phyloP scores from a whole-genome alignment of 306 rosid genomes.

The Sicyos edulis region DNA sequence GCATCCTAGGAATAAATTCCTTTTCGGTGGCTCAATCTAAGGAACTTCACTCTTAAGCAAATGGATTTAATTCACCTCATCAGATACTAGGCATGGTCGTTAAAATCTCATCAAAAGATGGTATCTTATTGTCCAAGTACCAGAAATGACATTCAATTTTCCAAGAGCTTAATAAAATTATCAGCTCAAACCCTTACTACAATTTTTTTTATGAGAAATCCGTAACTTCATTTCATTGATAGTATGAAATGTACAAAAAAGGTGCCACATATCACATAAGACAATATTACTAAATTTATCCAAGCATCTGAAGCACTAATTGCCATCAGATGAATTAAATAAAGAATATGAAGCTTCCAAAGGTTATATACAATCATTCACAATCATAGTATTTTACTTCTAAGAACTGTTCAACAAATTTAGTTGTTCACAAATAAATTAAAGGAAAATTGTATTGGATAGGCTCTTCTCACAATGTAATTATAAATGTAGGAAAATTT shows the following conservation, averaged over 20 bases:
- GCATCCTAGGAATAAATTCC: no score
- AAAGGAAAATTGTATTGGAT: no score
- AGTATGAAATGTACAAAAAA: no score
- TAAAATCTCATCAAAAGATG: constrained; percentile 8
- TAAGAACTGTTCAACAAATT: neutral
- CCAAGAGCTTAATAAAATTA: neutral
- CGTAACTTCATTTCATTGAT: no score
- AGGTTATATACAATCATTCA: neutral
- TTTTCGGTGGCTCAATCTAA: no score
- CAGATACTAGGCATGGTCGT: neutral
- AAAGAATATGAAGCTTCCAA: neutral
- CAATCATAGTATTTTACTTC: neutral
- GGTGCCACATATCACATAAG: no score
- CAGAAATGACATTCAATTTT: neutral
- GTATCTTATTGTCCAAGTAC: neutral
- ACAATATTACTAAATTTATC: no score
- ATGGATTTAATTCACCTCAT: neutral
- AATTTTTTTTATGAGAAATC: no score
- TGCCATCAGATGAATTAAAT: neutral
- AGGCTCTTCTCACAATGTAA: no score
- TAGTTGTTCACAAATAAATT: neutral
- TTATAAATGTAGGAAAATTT: no score
- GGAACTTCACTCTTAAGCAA: no score
- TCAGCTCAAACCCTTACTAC: neutral
- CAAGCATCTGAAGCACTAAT: neutral